phyloP scores from a whole-genome alignment of 1,284 basidiomycete genomes.

The Fomitopsis betulina region DNA sequence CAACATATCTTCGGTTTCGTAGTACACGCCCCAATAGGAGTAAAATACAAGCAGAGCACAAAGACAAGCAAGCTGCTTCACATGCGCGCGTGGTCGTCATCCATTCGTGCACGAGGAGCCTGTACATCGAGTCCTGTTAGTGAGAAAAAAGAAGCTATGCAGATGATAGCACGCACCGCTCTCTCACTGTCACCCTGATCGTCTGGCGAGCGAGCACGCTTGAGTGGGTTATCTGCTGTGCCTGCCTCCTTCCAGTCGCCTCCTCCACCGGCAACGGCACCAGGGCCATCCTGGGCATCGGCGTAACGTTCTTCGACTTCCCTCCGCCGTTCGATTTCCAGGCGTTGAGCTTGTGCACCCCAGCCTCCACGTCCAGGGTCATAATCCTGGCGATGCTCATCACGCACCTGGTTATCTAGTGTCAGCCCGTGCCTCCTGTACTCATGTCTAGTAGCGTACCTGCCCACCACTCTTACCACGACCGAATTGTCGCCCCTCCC shows the following conservation, averaged over 20 bases:
- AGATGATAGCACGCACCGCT: slow-evolving; percentile 37
- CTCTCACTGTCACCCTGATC: slow-evolving; percentile 58
- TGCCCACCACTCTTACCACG: slow-evolving; percentile 97
- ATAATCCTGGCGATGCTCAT: slow-evolving; percentile 97
- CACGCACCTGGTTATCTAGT: slow-evolving; percentile 50
- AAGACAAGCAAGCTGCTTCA: slow-evolving; percentile 2
- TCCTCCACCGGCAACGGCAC: slow-evolving; percentile 80
- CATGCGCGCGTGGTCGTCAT: slow-evolving; percentile 63
- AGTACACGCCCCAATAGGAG: neutral
- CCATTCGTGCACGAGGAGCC: slow-evolving; percentile 46
- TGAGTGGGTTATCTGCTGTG: slow-evolving; percentile 38
- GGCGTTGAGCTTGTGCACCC: slow-evolving; percentile 84
- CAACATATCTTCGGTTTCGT: neutral
- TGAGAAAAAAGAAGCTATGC: neutral
- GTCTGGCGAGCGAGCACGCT: slow-evolving; percentile 66
- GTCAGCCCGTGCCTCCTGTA: neutral
- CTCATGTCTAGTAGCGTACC: slow-evolving; percentile 33
- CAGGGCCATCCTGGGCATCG: slow-evolving; percentile 75
- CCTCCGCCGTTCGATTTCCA: slow-evolving; percentile 75
- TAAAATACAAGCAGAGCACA: slow-evolving; percentile 1
- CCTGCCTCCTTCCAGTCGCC: slow-evolving; percentile 73
- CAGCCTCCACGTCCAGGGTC: slow-evolving; percentile 95
- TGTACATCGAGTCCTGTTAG: slow-evolving; percentile 29
- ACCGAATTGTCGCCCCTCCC: slow-evolving; percentile 96
- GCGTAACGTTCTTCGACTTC: slow-evolving; percentile 89